These are phyloP conservation scores for Suillus brevipes DNA, from an alignment of 768 basidiomycete species.

Conservation along the genomic window DNA sequence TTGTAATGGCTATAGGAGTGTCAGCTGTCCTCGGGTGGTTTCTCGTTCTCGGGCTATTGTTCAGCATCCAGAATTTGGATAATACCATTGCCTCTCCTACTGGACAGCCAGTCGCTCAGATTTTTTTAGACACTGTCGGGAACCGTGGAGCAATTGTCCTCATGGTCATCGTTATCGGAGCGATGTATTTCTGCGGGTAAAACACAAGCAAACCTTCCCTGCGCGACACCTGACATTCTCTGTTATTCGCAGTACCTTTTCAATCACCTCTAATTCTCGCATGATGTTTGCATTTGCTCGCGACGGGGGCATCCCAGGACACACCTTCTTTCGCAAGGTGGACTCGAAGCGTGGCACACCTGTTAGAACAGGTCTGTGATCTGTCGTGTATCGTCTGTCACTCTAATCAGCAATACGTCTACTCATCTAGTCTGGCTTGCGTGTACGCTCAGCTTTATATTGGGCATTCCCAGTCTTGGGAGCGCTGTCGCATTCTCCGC, in stretches of 20 bases:
- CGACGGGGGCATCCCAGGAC: conserved; percentile 72
- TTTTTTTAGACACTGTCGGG: conserved; percentile 76
- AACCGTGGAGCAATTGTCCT: conserved; percentile 71
- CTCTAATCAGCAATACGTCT: background rate
- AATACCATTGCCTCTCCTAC: conserved; percentile 51
- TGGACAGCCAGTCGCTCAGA: conserved; percentile 76
- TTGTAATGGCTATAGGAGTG: conserved; percentile 70
- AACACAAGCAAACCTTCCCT: conserved; percentile 10
- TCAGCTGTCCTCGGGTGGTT: conserved; percentile 77
- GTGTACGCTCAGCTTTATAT: conserved; percentile 71
- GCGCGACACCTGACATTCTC: background rate
- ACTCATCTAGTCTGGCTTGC: conserved; percentile 67
- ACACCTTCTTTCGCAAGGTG: conserved; percentile 66
- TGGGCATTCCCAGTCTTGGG: conserved; percentile 73
- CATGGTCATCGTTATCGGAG: conserved; percentile 71
- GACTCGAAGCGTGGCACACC: conserved; percentile 59
- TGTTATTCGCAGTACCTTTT: conserved; percentile 55
- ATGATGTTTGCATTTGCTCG: conserved; percentile 85
- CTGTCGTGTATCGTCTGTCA: background rate
- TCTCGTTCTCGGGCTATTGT: conserved; percentile 68
- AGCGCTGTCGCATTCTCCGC: conserved; percentile 67
- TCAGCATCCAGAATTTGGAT: conserved; percentile 74
- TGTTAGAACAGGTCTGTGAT: conserved; percentile 57
- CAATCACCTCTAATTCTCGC: conserved; percentile 73
- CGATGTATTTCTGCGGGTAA: conserved; percentile 75